Percentiles rank a stretch among this genome's conserved stretches.
These are phyloP conservation scores for Balansia obtecta DNA, from an alignment of 2,329 filamentous ascomycete genomes.

Conservation along the genomic window DNA sequence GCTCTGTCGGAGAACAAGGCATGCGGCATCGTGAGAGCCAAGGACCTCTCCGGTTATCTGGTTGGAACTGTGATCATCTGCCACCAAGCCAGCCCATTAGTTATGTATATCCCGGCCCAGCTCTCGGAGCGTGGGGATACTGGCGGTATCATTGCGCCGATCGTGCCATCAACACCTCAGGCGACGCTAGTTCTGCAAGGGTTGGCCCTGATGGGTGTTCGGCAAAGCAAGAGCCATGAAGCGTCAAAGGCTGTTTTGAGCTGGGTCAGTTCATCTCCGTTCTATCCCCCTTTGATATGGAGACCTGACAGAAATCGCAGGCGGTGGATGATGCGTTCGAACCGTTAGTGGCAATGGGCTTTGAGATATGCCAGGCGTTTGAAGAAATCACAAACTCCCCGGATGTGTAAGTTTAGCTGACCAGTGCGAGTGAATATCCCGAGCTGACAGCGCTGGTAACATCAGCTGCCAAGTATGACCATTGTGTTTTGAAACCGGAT, in stretches of 20 bases:
- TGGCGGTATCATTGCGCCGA: slow-evolving; percentile 69
- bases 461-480: not conserved
- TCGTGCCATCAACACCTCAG: slow-evolving; percentile 58
- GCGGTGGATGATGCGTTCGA: slow-evolving; percentile 60
- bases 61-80: slow-evolving; percentile 73
- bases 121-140: slow-evolving; percentile 45
- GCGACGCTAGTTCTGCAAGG: slow-evolving; percentile 62
- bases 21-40: slow-evolving; percentile 75
- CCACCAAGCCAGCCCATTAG: slow-evolving; percentile 54
- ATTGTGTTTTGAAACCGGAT: not conserved
- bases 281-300: no score
- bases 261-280: slow-evolving; percentile 47
- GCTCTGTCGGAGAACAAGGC: slow-evolving; percentile 59
- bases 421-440: not conserved
- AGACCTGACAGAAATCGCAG: slow-evolving; percentile 26
- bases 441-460: not conserved
- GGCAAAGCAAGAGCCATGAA: slow-evolving; percentile 70
- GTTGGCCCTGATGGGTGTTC: slow-evolving; percentile 65
- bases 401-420: slow-evolving; percentile 30
- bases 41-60: slow-evolving; percentile 52
- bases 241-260: slow-evolving; percentile 63
- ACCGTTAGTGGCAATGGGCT: slow-evolving; percentile 66
- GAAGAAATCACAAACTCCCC: slow-evolving; percentile 63
- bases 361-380: slow-evolving; percentile 65
- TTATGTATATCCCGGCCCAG: slow-evolving; percentile 57